Evolutionary conservation across 179 eudicot species (phyloP).

Genomic region (Beta corolliflora): DNA sequence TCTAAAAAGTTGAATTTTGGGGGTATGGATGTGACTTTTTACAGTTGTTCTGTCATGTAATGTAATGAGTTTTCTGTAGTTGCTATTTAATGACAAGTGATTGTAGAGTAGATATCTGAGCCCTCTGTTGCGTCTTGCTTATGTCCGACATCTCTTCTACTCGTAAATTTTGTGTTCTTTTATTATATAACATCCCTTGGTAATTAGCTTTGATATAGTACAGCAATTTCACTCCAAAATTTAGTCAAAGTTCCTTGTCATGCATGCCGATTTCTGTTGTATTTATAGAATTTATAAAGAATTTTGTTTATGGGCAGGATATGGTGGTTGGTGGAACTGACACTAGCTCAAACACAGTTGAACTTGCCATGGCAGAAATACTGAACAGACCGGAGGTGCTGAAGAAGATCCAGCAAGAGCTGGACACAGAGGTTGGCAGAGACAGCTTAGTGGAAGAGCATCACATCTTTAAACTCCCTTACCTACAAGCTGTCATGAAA

Average conservation of each 20-base stretch:
- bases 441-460: constrained; percentile 55
- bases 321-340: constrained; percentile 73
- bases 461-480: constrained; percentile 47
- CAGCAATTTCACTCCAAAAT: too few relatives aligned
- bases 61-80: not conserved
- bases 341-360: constrained; percentile 55
- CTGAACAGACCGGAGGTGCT: constrained; percentile 46
- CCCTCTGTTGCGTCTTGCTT: not conserved
- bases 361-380: constrained; percentile 58
- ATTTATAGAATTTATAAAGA: too few relatives aligned
- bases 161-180: not conserved
- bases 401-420: constrained; percentile 49
- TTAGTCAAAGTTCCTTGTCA: too few relatives aligned
- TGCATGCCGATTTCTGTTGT: not conserved
- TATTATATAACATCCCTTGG: not conserved
- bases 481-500: constrained; percentile 52
- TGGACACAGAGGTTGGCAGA: constrained; percentile 49
- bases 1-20: not conserved
- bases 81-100: not conserved
- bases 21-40: not conserved
- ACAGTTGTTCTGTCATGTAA: too few relatives aligned
- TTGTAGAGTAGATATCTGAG: not conserved
- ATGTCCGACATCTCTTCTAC: not conserved
- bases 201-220: not conserved
- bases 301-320: constrained; percentile 39